Evolutionary conservation across 768 basidiomycete genomes (phyloP), one percentile per base, ranked within the genome.

Genomic region (Cantharellus anzutake): DNA sequence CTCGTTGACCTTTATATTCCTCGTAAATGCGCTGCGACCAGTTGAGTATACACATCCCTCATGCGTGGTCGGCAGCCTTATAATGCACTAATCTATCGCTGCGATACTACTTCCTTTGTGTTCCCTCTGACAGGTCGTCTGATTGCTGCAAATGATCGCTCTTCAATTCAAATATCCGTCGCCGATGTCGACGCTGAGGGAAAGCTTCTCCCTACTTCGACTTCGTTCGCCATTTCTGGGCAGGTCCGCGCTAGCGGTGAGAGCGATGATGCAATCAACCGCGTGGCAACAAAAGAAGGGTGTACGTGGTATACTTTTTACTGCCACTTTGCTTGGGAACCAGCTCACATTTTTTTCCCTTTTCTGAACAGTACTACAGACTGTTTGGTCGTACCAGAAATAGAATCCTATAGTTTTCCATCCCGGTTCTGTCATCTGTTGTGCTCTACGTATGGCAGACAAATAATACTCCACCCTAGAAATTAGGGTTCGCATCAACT

Each of bases 1-100:
- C 93, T 99, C 73, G 96, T 99, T 70, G 96, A 98, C 80, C 92
- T 99, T 75, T 99, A 99, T 78, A 93, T 98, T 70, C 96, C 96
- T 74, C 89, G 96, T 80, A 98, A 98, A 75, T 98, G 96, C 73
- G 82, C 91, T 70, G 92, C 93, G 59, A 94, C 92, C 67, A 93
- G 92, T 96, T 70, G 56, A 60, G 44, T 29, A 11, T 48, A 29
- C 11, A 11, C 11, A 48, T 48, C 29, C 44, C 44, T 11, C 11
- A 11, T 48, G 11, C 44, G 11, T 48, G 44, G 44, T 11, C 44
- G 11, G 29, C 44, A 48, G 11, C 44, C 44, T 0, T 1, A 48
- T 11, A 29, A 11, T 48, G 29, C 44, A 48, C 29, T 48, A 29
- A 29, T 29, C 11, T 29, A 29, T 11, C 40, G 16, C 34, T 51